Evolutionary conservation across 495 filamentous ascomycete genomes (phyloP).

Genomic region (Aspergillus kassunensis): DNA sequence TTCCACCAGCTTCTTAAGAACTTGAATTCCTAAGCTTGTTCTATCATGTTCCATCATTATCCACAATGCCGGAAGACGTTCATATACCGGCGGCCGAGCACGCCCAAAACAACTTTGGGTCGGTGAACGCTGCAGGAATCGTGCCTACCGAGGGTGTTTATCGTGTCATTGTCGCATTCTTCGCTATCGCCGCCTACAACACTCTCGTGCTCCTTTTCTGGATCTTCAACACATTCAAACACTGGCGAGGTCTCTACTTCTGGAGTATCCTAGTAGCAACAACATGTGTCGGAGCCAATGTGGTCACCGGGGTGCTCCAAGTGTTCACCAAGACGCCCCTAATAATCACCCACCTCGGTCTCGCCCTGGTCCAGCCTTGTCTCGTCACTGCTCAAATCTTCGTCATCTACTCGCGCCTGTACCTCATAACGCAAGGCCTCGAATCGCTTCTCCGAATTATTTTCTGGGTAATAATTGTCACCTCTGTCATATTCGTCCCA

Average conservation of each 20-base stretch:
- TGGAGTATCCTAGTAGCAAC: constrained; percentile 37
- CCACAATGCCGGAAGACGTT: too few species aligned
- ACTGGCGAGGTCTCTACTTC: constrained; percentile 40
- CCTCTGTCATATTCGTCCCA: constrained; percentile 27
- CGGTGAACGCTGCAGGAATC: constrained; percentile 44
- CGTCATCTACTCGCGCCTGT: constrained; percentile 39
- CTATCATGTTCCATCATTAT: too few species aligned
- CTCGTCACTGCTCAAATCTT: constrained; percentile 36
- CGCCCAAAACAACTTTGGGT: too few species aligned
- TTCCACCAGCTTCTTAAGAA: too few species aligned
- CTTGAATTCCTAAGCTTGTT: too few species aligned
- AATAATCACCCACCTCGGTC: constrained; percentile 20
- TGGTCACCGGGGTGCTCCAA: constrained; percentile 24
- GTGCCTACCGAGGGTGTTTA: too few species aligned
- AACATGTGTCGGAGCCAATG: constrained; percentile 24
- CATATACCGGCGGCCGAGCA: too few species aligned
- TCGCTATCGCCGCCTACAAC: constrained; percentile 34
- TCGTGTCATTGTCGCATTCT: constrained; percentile 24
- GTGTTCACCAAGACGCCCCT: constrained; percentile 24
- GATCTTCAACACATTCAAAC: constrained; percentile 40
- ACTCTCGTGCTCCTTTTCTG: constrained; percentile 34
- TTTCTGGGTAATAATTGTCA: constrained; percentile 33
- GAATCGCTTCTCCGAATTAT: constrained; percentile 24
- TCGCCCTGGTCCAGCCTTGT: constrained; percentile 27
- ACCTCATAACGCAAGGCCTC: constrained; percentile 28